Percentiles rank a stretch among this genome's conserved stretches.
Evolutionary conservation across 2,329 filamentous ascomycete species (phyloP).

Genomic region (Lachnellula suecica): DNA sequence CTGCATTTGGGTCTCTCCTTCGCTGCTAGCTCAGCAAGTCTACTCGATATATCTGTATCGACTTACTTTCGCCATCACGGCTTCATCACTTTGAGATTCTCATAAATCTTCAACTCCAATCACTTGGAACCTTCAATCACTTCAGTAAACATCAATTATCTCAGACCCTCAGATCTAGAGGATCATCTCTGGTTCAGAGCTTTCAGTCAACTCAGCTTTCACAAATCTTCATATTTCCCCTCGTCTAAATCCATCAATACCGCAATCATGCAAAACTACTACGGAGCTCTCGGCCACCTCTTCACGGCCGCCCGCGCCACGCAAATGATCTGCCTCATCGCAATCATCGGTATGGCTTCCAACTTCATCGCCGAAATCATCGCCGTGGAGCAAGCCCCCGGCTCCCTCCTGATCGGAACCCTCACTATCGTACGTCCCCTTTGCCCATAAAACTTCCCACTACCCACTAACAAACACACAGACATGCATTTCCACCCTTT

Average conservation of each 20-base stretch:
- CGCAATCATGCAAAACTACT: constrained; percentile 26
- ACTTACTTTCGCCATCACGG: constrained; percentile 14
- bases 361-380: constrained; percentile 83
- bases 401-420: constrained; percentile 73
- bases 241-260: background rate
- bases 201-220: background rate
- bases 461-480: constrained; percentile 38
- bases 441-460: background rate
- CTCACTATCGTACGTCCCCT: constrained; percentile 69
- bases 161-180: background rate
- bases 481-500: constrained; percentile 77
- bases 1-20: constrained; percentile 21
- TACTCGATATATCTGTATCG: constrained; percentile 11
- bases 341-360: constrained; percentile 76
- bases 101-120: background rate
- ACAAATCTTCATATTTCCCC: background rate
- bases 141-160: background rate
- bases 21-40: constrained; percentile 28
- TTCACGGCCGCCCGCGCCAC: constrained; percentile 73
- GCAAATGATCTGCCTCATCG: constrained; percentile 69
- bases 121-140: background rate
- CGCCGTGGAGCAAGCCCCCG: constrained; percentile 61
- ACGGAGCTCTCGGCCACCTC: constrained; percentile 72
- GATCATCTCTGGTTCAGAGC: background rate
- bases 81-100: background rate